A percentile compares a stretch with the other conserved stretches of the same genome.
Conservation (phyloP, 768 basidiomycete species). For the Scleroderma citrinum region DNA sequence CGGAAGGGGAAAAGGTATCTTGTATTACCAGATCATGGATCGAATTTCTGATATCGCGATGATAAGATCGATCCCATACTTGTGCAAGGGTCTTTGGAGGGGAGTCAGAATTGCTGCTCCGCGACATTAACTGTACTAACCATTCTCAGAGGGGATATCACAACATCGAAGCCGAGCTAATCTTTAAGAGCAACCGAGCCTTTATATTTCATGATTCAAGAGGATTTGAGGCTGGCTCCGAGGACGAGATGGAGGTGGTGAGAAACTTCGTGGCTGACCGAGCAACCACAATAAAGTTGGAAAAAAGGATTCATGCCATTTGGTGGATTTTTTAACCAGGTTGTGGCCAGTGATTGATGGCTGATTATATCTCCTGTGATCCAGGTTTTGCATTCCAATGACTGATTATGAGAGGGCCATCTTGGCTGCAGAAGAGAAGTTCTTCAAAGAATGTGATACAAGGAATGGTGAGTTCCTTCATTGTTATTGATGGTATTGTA, state of each 20-base stretch:
- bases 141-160: conserved; percentile 21
- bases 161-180: conserved; percentile 26
- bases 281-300: conserved; percentile 9
- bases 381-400: conserved; percentile 36
- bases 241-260: conserved; percentile 24
- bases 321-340: conserved; percentile 21
- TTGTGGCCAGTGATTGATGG: not conserved
- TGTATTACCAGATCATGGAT: not conserved
- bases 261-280: conserved; percentile 25
- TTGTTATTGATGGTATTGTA: not conserved
- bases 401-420: conserved; percentile 21
- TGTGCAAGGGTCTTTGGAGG: not conserved
- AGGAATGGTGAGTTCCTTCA: conserved; percentile 2
- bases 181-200: conserved; percentile 24
- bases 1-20: conserved; percentile 13
- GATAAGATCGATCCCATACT: not conserved
- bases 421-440: conserved; percentile 22
- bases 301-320: conserved; percentile 33
- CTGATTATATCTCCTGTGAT: not conserved
- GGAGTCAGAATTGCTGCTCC: not conserved
- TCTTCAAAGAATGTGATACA: conserved; percentile 23
- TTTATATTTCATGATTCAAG: conserved; percentile 39
- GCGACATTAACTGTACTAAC: not conserved
- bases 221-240: conserved; percentile 34
- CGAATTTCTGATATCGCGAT: not conserved